Percentiles rank a stretch among this genome's conserved stretches.
phyloP scores from a whole-genome alignment of 2,329 filamentous ascomycete species.

The Periconia sp. region DNA sequence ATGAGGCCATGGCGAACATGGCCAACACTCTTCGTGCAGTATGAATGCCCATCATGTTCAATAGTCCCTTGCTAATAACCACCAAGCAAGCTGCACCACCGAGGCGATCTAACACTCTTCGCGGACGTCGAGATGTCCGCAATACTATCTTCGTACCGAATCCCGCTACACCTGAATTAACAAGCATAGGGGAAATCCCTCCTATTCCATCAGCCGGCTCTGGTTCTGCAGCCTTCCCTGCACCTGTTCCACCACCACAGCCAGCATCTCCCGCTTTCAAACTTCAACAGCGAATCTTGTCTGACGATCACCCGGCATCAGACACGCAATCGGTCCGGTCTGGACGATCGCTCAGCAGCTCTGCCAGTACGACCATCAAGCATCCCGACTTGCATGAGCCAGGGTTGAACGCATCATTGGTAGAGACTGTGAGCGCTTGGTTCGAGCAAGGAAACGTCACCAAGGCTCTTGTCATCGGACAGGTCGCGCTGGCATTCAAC shows the following conservation, averaged over 20 bases:
- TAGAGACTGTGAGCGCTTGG: conserved; percentile 87
- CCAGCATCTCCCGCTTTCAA: conserved; percentile 45
- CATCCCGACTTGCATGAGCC: conserved; percentile 82
- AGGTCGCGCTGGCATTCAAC: conserved; percentile 88
- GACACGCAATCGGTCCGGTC: conserved; percentile 94
- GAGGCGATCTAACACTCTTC: conserved; percentile 70
- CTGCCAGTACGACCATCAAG: conserved; percentile 65
- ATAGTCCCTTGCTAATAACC: conserved; percentile 20
- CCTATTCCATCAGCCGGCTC: conserved; percentile 31
- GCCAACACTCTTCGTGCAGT: conserved; percentile 71
- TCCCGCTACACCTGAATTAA: conserved; percentile 44
- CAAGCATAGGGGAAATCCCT: conserved; percentile 43
- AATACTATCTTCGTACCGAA: conserved; percentile 84
- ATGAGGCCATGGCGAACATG: conserved; percentile 76
- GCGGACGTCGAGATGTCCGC: conserved; percentile 87
- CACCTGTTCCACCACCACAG: conserved; percentile 34
- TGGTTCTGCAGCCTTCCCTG: conserved; percentile 18
- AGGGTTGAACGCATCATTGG: conserved; percentile 85
- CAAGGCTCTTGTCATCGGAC: conserved; percentile 78
- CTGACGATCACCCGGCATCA: conserved; percentile 68
- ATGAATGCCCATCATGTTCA: conserved; percentile 22
- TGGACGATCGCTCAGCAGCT: conserved; percentile 75
- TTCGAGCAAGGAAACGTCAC: conserved; percentile 78
- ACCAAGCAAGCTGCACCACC: conserved; percentile 63
- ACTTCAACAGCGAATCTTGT: conserved; percentile 37